phyloP scores from a whole-genome alignment of 495 filamentous ascomycete genomes.

The Aspergillus carlsbadensis region DNA sequence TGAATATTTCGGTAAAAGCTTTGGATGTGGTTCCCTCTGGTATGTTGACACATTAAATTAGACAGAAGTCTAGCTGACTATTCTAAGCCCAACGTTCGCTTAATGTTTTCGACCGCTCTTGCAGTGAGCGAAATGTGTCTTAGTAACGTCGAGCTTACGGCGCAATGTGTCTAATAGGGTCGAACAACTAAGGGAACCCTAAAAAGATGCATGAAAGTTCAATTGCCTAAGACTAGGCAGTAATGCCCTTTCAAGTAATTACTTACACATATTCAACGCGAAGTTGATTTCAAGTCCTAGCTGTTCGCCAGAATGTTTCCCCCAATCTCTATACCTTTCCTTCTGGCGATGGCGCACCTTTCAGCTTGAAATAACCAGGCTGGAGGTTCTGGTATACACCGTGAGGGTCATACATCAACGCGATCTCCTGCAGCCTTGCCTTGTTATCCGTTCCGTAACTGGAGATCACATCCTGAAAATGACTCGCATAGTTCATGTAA shows the following conservation, averaged over 20 bases:
- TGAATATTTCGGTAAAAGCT: conserved; percentile 7
- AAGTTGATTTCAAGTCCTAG: no score
- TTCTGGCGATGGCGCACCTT: not conserved
- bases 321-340: no score
- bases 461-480: conserved; percentile 11
- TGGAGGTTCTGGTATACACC: conserved; percentile 14
- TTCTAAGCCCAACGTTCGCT: not conserved
- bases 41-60: not conserved
- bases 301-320: no score
- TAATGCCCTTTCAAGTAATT: no score
- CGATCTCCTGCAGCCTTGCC: conserved; percentile 6
- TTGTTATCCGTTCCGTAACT: conserved; percentile 9
- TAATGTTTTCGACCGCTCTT: conserved; percentile 4
- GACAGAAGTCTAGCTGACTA: not conserved
- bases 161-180: no score
- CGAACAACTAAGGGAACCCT: no score
- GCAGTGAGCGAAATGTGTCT: conserved; percentile 3
- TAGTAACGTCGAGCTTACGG: no score
- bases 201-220: no score
- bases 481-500: conserved; percentile 49
- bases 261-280: no score
- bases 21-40: conserved; percentile 2
- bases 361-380: conserved; percentile 12
- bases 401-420: conserved; percentile 5
- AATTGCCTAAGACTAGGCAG: no score